Evolutionary conservation across 1,284 basidiomycete genomes (phyloP).

Genomic region (Afroboletus lepidellus): DNA sequence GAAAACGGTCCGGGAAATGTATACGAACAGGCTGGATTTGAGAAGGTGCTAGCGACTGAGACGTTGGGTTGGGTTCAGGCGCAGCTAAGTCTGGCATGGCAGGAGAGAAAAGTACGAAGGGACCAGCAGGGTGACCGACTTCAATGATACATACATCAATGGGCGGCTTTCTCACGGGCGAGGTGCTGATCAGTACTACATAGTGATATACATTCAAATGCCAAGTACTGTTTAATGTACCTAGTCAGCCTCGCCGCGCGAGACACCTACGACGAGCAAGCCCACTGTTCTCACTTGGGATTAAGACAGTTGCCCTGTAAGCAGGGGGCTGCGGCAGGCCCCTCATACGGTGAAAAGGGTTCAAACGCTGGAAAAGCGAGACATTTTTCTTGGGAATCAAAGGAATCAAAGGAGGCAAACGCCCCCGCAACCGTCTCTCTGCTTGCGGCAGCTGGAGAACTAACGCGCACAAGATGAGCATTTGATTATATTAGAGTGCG

Average conservation of each 20-base stretch:
- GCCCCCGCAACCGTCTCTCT: not conserved
- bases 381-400: conserved; percentile 5
- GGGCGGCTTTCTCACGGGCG: conserved; percentile 19
- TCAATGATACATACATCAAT: not conserved
- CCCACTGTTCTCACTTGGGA: conserved; percentile 11
- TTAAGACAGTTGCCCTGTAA: not conserved
- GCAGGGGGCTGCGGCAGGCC: not conserved
- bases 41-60: conserved; percentile 4
- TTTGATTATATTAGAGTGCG: not conserved
- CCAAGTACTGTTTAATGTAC: conserved; percentile 2
- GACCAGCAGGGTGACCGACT: not conserved
- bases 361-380: conserved; percentile 11
- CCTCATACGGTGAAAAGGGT: conserved; percentile 9
- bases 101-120: not conserved
- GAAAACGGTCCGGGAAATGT: conserved; percentile 31
- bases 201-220: not conserved
- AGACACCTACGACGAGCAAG: conserved; percentile 9
- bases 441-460: conserved; percentile 4
- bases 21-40: conserved; percentile 24
- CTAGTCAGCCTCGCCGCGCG: conserved; percentile 14
- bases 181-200: not conserved
- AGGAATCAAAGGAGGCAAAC: not conserved
- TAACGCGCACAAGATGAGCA: conserved; percentile 6
- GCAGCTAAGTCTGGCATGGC: conserved; percentile 17
- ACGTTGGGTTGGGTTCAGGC: conserved; percentile 9